Evolutionary conservation across 495 filamentous ascomycete species (phyloP).

Genomic region (Viridothelium virens): DNA sequence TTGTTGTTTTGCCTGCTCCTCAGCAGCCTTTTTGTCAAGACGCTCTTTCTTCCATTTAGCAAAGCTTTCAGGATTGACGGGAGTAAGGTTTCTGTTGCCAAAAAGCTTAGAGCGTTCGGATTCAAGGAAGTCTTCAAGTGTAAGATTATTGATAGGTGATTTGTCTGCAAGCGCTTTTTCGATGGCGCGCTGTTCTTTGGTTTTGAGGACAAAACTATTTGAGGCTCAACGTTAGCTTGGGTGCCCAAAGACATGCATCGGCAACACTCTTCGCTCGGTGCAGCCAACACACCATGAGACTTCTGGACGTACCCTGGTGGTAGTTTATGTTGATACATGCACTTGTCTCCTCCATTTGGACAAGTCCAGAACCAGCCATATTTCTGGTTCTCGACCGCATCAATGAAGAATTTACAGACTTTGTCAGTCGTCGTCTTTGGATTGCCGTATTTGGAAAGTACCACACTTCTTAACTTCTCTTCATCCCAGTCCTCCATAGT

Average conservation of each 20-base stretch:
- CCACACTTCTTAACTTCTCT: conserved; percentile 83
- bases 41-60: conserved; percentile 93
- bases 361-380: conserved; percentile 99
- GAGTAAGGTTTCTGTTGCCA: conserved; percentile 63
- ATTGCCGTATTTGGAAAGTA: conserved; percentile 94
- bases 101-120: conserved; percentile 88
- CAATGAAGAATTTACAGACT: conserved; percentile 98
- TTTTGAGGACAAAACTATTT: conserved; percentile 85
- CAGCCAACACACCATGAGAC: not conserved
- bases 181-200: conserved; percentile 88
- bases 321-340: conserved; percentile 95
- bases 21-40: conserved; percentile 88
- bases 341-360: conserved; percentile 94
- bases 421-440: conserved; percentile 94
- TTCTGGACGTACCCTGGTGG: conserved; percentile 63
- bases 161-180: conserved; percentile 98
- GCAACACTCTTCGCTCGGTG: not conserved
- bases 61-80: conserved; percentile 86
- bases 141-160: conserved; percentile 86
- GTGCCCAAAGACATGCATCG: not conserved
- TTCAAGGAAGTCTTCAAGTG: conserved; percentile 95
- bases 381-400: conserved; percentile 94
- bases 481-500: conserved; percentile 96
- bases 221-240: not conserved
- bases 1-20: conserved; percentile 74